Evolutionary conservation across 2,329 filamentous ascomycete species (phyloP).

Genomic region (Scedosporium minutisporum): DNA sequence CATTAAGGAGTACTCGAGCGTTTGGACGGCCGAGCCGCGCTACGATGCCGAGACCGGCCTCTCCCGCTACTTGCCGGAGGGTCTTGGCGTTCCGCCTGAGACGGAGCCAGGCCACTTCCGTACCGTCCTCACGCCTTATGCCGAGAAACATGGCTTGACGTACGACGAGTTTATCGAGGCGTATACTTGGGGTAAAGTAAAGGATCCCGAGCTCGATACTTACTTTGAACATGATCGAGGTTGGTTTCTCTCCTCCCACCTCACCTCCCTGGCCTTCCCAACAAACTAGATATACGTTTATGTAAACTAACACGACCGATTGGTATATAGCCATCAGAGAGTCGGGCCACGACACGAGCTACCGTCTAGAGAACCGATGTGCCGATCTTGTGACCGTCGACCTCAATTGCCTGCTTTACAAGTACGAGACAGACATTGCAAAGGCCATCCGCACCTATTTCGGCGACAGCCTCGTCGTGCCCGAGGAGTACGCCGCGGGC

Average conservation of each 20-base stretch:
- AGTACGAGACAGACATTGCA: slow-evolving; percentile 92
- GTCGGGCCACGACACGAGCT: slow-evolving; percentile 93
- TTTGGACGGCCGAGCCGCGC: slow-evolving; percentile 75
- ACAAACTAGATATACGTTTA: background rate
- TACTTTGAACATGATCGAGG: slow-evolving; percentile 89
- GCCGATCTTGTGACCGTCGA: slow-evolving; percentile 89
- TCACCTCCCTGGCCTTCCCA: background rate
- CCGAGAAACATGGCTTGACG: slow-evolving; percentile 70
- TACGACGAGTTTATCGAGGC: slow-evolving; percentile 79
- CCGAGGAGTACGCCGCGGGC: slow-evolving; percentile 68
- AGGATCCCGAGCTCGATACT: slow-evolving; percentile 81
- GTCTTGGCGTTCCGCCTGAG: slow-evolving; percentile 79
- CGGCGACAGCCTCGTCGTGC: slow-evolving; percentile 71
- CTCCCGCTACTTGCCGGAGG: slow-evolving; percentile 76
- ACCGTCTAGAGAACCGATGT: slow-evolving; percentile 79
- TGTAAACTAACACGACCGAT: background rate
- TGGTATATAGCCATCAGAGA: slow-evolving; percentile 65
- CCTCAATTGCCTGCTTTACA: slow-evolving; percentile 88
- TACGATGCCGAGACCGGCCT: slow-evolving; percentile 69
- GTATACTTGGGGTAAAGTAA: slow-evolving; percentile 70
- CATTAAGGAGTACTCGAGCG: slow-evolving; percentile 91
- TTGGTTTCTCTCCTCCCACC: background rate
- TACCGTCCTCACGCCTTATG: slow-evolving; percentile 73
- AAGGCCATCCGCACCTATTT: slow-evolving; percentile 78
- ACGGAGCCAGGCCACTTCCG: slow-evolving; percentile 82